Evolutionary conservation across 192 early-diverging fungal genomes (phyloP), one percentile per base, ranked within the genome.

Genomic region (Coemansia sp.): DNA sequence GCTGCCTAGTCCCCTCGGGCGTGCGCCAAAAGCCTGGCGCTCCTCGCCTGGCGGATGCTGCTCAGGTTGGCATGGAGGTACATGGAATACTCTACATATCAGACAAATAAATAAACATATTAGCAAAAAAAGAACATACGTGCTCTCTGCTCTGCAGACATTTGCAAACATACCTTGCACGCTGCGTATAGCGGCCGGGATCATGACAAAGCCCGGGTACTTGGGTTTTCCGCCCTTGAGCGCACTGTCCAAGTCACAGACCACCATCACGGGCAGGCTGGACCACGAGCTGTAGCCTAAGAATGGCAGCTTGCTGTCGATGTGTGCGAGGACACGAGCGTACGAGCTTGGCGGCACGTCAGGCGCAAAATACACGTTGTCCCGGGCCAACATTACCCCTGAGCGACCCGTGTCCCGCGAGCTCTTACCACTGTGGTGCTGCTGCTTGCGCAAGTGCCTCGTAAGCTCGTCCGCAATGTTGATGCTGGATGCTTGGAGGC

Each of bases 261-360:
- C 78, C 12, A 81, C 65, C 78, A 81, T 81, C 40, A 81, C 32
- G 0, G 78, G 78, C 69, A 81, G 68, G 38, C 36, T 41, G 65
- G 47, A 39, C 78, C 78, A 81, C 11, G 25, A 40, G 31, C n/a
- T 15, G 65, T 81, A 81, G 22, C 65, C 46, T 61, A 81, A 59
- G n/a, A 62, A 19, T 19, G 45, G 64, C 31, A 81, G 68, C 53
- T 65, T 54, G 46, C 64, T 19, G 37, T 81, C 78, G 31, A 81
- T 71, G 32, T 32, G 59, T 7, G 43, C 10, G 1, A 69, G 58
- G 19, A 68, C 24, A 12, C 31, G 36, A 2, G 9, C 24, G 35
- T 81, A 81, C 15, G 15, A 10, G 2, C 31, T 20, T 10, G 78
- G 73, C 8, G 70, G 11, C 24, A 81, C 68, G 2, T 63, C 47